Percentiles rank a stretch among this genome's conserved stretches.
Conservation (phyloP, 164 flowering plant genomes). For the Sedum album region DNA sequence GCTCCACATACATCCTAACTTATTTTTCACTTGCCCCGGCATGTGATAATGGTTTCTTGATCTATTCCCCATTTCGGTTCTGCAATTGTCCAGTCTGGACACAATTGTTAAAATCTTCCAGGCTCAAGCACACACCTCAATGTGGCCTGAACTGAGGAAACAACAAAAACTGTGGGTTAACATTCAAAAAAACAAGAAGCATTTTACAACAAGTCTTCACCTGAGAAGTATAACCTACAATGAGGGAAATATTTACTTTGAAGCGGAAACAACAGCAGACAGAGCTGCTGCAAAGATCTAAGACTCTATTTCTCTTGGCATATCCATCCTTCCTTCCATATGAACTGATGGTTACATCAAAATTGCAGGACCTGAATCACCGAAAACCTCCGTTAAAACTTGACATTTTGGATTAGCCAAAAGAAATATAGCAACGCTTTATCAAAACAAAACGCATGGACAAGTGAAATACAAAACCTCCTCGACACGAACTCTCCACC, state of each 20-base stretch:
- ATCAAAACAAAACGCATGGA: not conserved
- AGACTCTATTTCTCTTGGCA: not conserved
- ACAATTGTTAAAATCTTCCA: not conserved
- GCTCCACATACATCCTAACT: slow-evolving; percentile 70
- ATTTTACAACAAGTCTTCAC: not conserved
- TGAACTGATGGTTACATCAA: not conserved
- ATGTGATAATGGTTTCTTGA: slow-evolving; percentile 30
- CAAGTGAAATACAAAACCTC: not conserved
- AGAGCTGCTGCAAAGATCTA: not conserved
- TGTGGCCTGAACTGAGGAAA: slow-evolving; percentile 5
- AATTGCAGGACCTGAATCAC: not conserved
- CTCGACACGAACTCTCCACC: not conserved
- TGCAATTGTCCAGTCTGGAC: not conserved
- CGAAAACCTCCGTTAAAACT: not conserved
- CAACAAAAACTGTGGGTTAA: not conserved
- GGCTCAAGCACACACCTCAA: not conserved
- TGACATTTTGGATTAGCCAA: not conserved
- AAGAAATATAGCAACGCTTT: not conserved
- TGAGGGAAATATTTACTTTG: not conserved
- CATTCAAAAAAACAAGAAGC: not conserved
- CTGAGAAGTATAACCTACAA: not conserved
- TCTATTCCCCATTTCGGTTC: slow-evolving; percentile 46
- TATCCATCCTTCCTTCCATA: not conserved
- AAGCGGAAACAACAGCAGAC: not conserved
- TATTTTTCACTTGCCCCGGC: slow-evolving; percentile 34